A percentile compares a stretch with the other conserved stretches of the same genome.
phyloP scores from a whole-genome alignment of 805 yeast genomes.

The Wickerhamomyces sydowiorum region DNA sequence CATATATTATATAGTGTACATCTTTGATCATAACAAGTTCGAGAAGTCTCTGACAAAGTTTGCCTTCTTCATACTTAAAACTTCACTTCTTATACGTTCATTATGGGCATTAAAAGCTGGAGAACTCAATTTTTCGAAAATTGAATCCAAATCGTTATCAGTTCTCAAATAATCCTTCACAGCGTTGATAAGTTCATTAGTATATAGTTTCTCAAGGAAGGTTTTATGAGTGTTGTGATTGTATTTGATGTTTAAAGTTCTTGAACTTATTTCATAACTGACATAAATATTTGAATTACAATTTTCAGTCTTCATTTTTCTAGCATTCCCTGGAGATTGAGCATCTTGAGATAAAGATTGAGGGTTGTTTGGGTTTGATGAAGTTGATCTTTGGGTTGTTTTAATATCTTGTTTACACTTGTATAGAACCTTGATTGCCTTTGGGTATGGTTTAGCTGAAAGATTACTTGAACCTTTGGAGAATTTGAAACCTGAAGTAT shows the following conservation, averaged over 20 bases:
- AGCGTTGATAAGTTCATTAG: conserved; percentile 10
- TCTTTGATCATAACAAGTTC: conserved; percentile 2
- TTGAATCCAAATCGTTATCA: conserved; percentile 4
- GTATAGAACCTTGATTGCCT: conserved; percentile 19
- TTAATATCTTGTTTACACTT: conserved; percentile 22
- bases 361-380: background rate
- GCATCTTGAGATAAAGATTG: conserved; percentile 3
- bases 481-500: conserved; percentile 19
- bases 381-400: conserved; percentile 13
- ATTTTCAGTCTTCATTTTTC: conserved; percentile 19
- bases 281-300: conserved; percentile 19
- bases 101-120: conserved; percentile 5
- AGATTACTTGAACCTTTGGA: conserved; percentile 16
- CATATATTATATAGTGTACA: no score
- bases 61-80: conserved; percentile 11
- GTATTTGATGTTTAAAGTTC: conserved; percentile 17
- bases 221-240: conserved; percentile 17
- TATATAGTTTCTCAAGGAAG: conserved; percentile 16
- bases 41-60: conserved; percentile 18
- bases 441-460: conserved; percentile 17
- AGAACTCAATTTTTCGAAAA: conserved; percentile 3
- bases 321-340: conserved; percentile 4
- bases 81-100: conserved; percentile 10
- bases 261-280: conserved; percentile 18
- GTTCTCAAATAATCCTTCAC: conserved; percentile 6